Evolutionary conservation across 192 early-diverging fungal genomes (phyloP), one percentile per base, ranked within the genome.

Genomic region (Radiomyces spectabilis): DNA sequence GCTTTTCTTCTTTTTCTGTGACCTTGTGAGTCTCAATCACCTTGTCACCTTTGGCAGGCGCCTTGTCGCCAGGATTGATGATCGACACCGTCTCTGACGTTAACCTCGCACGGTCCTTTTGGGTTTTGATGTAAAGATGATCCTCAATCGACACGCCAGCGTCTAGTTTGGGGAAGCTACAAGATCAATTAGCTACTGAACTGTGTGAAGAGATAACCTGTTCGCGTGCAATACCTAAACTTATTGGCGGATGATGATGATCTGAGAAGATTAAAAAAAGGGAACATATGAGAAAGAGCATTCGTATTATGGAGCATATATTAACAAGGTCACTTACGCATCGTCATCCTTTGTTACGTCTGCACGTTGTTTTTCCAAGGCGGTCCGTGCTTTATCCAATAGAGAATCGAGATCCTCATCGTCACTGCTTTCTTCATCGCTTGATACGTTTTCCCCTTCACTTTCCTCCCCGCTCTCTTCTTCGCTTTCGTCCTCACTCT

Each of bases 101-200:
- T 4, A 74, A 48, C 50, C 63, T 66, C 0, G 56, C 72, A 44
- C 39, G 29, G 4, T 32, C 40, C 12, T 55, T 51, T 8, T 69
- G 41, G 33, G 61, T 46, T 30, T 54, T 52, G 30, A 72, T 61
- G 44, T 78, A 78, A 5, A 69, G 51, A 2, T 59, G 39, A 6
- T 67, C 44, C 3, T 69, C 41, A 12, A 62, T 39, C 12, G 67
- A 51, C 4, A 78, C 41, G 41, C 69, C 69, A 13, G 66, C 38
- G 33, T 78, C 46, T 5, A 78, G 44, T 48, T 67, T 74, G 7
- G 76, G 69, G 31, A 76, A 40, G 16, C 49, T 57, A 31, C 15
- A 3, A 25, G 33, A 35, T 35, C 13, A 35, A 8, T 8, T 35
- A 8, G 13, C 19, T 5, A 42, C n/a, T 42, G 8, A 42, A 8